A percentile compares a stretch with the other conserved stretches of the same genome.
phyloP scores from a whole-genome alignment of 2,329 filamentous ascomycete species.

The Xylariomycetidae sp. region DNA sequence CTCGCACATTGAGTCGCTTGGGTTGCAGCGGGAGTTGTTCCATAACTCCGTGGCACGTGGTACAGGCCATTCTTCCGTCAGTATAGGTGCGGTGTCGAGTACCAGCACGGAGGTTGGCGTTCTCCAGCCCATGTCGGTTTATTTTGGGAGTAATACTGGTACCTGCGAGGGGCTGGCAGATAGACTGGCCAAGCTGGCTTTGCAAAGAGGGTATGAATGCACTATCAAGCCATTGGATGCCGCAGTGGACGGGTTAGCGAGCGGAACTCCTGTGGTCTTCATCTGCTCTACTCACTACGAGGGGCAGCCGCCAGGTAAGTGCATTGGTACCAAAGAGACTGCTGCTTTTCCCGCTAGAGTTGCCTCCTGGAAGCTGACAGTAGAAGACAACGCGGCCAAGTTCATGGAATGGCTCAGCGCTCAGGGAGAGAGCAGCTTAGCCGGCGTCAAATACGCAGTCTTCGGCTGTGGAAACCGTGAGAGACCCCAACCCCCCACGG shows the following conservation, averaged over 20 bases:
- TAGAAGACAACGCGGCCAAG: neutral
- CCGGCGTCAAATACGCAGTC: neutral
- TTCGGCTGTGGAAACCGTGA: conserved; percentile 2
- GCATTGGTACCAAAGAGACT: neutral
- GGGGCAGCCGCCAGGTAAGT: neutral
- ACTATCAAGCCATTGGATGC: neutral
- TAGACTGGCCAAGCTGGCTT: neutral
- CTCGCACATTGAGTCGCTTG: conserved; percentile 3
- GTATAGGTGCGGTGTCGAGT: neutral
- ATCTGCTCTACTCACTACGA: conserved; percentile 1
- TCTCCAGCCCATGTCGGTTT: neutral
- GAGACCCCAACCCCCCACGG: no score
- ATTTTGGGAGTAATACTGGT: neutral
- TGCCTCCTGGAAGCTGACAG: neutral
- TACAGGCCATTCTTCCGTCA: neutral
- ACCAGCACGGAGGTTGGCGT: neutral
- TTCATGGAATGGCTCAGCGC: neutral
- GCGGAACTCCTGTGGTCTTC: neutral
- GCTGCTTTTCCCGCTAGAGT: neutral
- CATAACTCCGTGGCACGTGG: neutral
- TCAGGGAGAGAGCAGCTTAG: neutral
- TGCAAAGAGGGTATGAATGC: neutral
- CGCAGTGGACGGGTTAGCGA: neutral
- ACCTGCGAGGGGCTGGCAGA: neutral
- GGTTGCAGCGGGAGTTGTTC: conserved; percentile 6